A percentile compares a stretch with the other conserved stretches of the same genome.
These are phyloP conservation scores for Streptanthus diversifolius DNA, from an alignment of 345 rosid species.

Conservation along the genomic window DNA sequence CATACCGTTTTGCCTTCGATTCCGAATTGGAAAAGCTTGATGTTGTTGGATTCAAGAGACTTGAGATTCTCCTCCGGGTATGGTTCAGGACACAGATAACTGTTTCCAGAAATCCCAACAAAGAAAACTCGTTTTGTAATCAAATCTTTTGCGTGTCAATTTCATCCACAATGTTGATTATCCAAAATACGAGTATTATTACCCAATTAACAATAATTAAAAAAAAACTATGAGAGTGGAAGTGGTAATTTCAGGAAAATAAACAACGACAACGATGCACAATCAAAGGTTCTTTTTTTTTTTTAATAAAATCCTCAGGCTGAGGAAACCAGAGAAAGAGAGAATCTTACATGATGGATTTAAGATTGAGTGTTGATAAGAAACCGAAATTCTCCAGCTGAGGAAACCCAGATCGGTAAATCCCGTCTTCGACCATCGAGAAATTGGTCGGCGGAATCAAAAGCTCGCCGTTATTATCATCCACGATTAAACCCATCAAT, in stretches of 20 bases:
- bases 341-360: slow-evolving; percentile 62
- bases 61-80: slow-evolving; percentile 68
- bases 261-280: slow-evolving; percentile 9
- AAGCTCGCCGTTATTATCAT: slow-evolving; percentile 31
- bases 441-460: slow-evolving; percentile 64
- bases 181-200: not conserved
- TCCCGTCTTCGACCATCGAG: slow-evolving; percentile 76
- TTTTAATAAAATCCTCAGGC: not conserved
- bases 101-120: slow-evolving; percentile 34
- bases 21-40: slow-evolving; percentile 69
- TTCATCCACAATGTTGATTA: not conserved
- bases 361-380: slow-evolving; percentile 63
- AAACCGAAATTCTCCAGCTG: slow-evolving; percentile 51
- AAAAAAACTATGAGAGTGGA: slow-evolving; percentile 5
- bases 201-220: not conserved
- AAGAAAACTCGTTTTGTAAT: slow-evolving; percentile 11
- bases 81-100: slow-evolving; percentile 78
- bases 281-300: not conserved
- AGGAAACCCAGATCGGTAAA: slow-evolving; percentile 76
- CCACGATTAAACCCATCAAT: slow-evolving; percentile 42
- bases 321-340: not conserved
- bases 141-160: slow-evolving; percentile 14
- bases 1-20: slow-evolving; percentile 78
- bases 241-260: not conserved
- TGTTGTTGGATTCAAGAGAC: slow-evolving; percentile 50